phyloP scores from a whole-genome alignment of 2,329 filamentous ascomycete species.

The Hymenotorrendiella dingleyae region DNA sequence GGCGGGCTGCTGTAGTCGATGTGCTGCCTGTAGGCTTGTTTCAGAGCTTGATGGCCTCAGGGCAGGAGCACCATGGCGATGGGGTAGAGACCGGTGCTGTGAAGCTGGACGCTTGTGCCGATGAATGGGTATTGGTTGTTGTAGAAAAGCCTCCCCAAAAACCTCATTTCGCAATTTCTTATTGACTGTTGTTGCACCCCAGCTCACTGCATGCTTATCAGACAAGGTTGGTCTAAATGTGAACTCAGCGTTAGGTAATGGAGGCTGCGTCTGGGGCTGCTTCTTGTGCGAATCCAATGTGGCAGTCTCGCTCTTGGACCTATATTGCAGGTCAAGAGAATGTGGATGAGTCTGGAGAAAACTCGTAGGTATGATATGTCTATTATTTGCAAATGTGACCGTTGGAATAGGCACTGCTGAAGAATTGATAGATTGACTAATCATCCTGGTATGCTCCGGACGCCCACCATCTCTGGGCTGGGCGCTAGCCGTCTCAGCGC shows the following conservation, averaged over 20 bases:
- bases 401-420: conserved; percentile 66
- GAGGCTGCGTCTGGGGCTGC: conserved; percentile 18
- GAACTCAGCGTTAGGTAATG: conserved; percentile 11
- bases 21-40: conserved; percentile 25
- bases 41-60: conserved; percentile 29
- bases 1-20: conserved; percentile 36
- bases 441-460: conserved; percentile 38
- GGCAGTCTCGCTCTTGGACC: conserved; percentile 20
- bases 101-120: conserved; percentile 62
- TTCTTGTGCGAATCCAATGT: conserved; percentile 32
- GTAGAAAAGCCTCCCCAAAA: conserved; percentile 84
- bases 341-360: conserved; percentile 59
- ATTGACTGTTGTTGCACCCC: conserved; percentile 91
- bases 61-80: conserved; percentile 39
- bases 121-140: conserved; percentile 75
- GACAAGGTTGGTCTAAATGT: conserved; percentile 41
- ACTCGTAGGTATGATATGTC: conserved; percentile 83
- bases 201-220: conserved; percentile 57
- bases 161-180: conserved; percentile 83
- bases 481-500: conserved; percentile 7
- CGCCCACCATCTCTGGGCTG: conserved; percentile 26
- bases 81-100: conserved; percentile 58
- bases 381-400: conserved; percentile 89
- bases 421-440: conserved; percentile 71
- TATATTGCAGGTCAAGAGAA: conserved; percentile 26